These are phyloP conservation scores for Trichoderma atroviride DNA, from an alignment of 2,329 filamentous ascomycete genomes.

Conservation along the genomic window DNA sequence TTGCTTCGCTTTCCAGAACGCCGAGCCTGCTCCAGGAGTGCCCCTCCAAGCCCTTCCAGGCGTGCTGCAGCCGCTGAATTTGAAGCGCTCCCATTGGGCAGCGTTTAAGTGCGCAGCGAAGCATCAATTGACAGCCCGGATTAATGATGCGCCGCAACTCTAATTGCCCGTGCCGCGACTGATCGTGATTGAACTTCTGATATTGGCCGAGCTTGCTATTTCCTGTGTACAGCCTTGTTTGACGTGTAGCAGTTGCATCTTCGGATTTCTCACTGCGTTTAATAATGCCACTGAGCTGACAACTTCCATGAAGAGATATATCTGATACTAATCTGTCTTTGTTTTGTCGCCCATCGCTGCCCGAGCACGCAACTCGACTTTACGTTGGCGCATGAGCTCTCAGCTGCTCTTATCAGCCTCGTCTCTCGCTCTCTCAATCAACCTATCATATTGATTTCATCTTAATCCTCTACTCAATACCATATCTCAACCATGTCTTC, in stretches of 20 bases:
- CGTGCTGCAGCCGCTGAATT: conserved; percentile 10
- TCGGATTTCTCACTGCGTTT: neutral
- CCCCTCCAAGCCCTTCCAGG: conserved; percentile 9
- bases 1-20: conserved; percentile 3
- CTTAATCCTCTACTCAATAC: neutral
- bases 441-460: neutral
- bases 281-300: neutral
- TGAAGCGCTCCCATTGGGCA: conserved; percentile 6
- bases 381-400: neutral
- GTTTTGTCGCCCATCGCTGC: neutral
- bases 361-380: neutral
- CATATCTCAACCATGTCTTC: conserved; percentile 37
- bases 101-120: conserved; percentile 38
- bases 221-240: conserved; percentile 1
- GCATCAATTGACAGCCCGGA: conserved; percentile 28
- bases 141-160: conserved; percentile 28
- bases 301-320: neutral
- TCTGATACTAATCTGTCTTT: neutral
- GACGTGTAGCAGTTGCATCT: neutral
- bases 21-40: neutral
- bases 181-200: conserved; percentile 1
- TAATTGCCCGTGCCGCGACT: neutral
- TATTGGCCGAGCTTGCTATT: neutral
- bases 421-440: neutral
- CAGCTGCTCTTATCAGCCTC: neutral